Evolutionary conservation across 805 yeast genomes (phyloP).

Genomic region (Wilhelminamyces savonicus): DNA sequence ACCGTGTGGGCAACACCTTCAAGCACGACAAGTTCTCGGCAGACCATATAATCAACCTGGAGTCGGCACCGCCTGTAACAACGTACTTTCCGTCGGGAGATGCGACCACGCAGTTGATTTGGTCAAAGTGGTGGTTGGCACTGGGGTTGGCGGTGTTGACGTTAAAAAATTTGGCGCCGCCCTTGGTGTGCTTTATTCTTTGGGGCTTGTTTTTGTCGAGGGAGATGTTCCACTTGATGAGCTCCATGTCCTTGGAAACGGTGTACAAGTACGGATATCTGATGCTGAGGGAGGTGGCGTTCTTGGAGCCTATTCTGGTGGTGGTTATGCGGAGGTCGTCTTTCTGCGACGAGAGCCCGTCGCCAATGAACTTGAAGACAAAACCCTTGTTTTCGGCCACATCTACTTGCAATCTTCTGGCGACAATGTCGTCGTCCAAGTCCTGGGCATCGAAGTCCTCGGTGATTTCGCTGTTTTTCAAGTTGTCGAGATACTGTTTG

Average conservation of each 20-base stretch:
- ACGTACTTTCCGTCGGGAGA: constrained; percentile 83
- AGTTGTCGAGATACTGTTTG: constrained; percentile 79
- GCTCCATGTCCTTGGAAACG: constrained; percentile 72
- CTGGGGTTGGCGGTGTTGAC: constrained; percentile 41
- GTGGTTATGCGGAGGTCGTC: constrained; percentile 27
- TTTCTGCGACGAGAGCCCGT: constrained; percentile 34
- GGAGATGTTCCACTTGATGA: constrained; percentile 74
- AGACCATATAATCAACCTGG: constrained; percentile 79
- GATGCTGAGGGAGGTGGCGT: constrained; percentile 51
- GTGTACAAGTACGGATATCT: constrained; percentile 64
- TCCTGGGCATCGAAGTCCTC: constrained; percentile 81
- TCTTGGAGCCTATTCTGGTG: constrained; percentile 57
- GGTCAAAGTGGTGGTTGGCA: constrained; percentile 70
- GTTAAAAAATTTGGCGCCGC: constrained; percentile 44
- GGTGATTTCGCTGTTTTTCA: constrained; percentile 50
- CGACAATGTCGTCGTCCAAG: constrained; percentile 78
- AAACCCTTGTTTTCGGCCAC: constrained; percentile 87
- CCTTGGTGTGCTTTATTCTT: constrained; percentile 58
- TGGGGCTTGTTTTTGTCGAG: constrained; percentile 44
- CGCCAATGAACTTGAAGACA: constrained; percentile 64
- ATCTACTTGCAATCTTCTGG: constrained; percentile 75
- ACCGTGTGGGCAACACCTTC: constrained; percentile 72
- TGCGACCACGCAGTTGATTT: constrained; percentile 72
- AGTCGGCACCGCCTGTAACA: constrained; percentile 87
- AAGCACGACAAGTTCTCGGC: constrained; percentile 69